Conservation (phyloP, 352 stramenopile species). For the Discostella stelligera region DNA sequence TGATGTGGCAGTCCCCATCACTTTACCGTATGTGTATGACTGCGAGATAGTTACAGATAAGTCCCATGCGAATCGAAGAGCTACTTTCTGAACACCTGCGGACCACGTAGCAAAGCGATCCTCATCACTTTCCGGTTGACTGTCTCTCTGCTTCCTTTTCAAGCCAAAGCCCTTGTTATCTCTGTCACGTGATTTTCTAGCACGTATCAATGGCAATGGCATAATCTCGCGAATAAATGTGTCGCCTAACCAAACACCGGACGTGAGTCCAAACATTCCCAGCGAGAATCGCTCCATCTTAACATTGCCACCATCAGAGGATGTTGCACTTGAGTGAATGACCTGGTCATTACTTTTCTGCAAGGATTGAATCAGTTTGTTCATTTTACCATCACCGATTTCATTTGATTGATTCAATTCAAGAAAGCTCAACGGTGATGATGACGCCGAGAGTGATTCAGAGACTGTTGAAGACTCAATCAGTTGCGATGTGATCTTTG, state of each 20-base stretch:
- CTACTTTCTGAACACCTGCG: slow-evolving; percentile 73
- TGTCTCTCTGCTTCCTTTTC: slow-evolving; percentile 2
- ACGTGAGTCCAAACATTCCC: slow-evolving; percentile 61
- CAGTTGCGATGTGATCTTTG: slow-evolving; percentile 12
- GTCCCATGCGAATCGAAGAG: slow-evolving; percentile 71
- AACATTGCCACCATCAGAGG: not conserved
- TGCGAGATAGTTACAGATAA: slow-evolving; percentile 62
- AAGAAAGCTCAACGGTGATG: slow-evolving; percentile 35
- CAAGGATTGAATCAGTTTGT: slow-evolving; percentile 25
- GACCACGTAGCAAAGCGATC: slow-evolving; percentile 59
- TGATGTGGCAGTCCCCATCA: slow-evolving; percentile 53
- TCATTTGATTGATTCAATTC: slow-evolving; percentile 16
- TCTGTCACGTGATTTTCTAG: slow-evolving; percentile 1
- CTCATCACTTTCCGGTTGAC: slow-evolving; percentile 13
- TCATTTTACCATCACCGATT: slow-evolving; percentile 27
- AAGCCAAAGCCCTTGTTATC: slow-evolving; percentile 44
- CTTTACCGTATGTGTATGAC: slow-evolving; percentile 52
- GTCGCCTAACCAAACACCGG: slow-evolving; percentile 72
- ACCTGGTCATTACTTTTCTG: slow-evolving; percentile 32
- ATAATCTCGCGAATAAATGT: slow-evolving; percentile 63
- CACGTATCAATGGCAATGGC: slow-evolving; percentile 11
- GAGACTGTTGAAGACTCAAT: slow-evolving; percentile 4
- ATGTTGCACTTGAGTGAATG: not conserved
- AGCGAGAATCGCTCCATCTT: slow-evolving; percentile 51
- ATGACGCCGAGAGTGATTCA: not conserved